A percentile compares a stretch with the other conserved stretches of the same genome.
These are phyloP conservation scores for Nidularia pulvinata DNA, from an alignment of 768 basidiomycete species.

Conservation along the genomic window DNA sequence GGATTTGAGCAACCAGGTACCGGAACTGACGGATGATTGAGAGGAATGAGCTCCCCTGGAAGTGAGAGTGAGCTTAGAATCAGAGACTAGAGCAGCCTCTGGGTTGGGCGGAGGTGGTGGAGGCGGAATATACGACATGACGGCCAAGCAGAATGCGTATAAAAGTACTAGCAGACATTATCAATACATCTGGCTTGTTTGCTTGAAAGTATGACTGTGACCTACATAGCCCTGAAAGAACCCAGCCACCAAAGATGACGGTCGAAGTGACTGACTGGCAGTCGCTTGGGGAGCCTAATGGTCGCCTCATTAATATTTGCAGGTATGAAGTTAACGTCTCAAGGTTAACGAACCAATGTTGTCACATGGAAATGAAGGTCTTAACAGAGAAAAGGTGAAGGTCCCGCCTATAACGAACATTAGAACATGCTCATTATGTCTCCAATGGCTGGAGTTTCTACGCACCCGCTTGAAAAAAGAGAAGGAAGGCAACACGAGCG, in stretches of 20 bases:
- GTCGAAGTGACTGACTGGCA: conserved; percentile 25
- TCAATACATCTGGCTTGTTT: no score
- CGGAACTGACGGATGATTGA: not conserved
- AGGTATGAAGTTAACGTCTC: not conserved
- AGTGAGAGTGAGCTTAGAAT: not conserved
- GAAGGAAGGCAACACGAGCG: conserved; percentile 22
- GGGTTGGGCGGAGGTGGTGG: conserved; percentile 18
- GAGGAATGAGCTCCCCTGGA: not conserved
- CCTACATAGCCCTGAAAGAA: conserved; percentile 30
- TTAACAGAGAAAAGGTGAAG: conserved; percentile 23
- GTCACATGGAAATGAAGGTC: conserved; percentile 28
- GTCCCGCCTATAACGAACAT: conserved; percentile 20
- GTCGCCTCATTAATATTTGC: not conserved
- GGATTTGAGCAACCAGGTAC: not conserved
- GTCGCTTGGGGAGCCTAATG: conserved; percentile 17
- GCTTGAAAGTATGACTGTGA: conserved; percentile 2
- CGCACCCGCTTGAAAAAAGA: conserved; percentile 26
- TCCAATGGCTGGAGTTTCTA: not conserved
- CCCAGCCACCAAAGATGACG: conserved; percentile 26
- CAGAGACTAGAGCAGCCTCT: conserved; percentile 14
- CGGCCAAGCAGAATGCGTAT: conserved; percentile 22
- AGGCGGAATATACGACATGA: conserved; percentile 23
- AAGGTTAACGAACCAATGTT: conserved; percentile 21
- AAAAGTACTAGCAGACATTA: conserved; percentile 15
- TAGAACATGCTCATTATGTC: not conserved